phyloP scores from a whole-genome alignment of 2,329 filamentous ascomycete species.

The Endocalyx cinctus region DNA sequence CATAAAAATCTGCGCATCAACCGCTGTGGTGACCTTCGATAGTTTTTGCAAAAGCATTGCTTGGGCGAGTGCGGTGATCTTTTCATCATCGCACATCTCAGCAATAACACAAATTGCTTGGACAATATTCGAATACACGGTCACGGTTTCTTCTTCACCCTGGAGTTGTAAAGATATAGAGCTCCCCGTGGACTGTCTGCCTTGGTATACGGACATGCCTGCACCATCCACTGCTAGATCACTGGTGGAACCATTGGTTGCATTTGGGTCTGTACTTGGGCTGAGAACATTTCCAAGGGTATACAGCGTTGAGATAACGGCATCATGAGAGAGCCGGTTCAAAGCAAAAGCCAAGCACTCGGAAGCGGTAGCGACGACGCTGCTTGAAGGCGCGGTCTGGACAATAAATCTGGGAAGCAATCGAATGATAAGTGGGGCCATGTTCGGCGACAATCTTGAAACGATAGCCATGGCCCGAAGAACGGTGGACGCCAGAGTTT shows the following conservation, averaged over 20 bases:
- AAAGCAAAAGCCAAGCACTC: slow-evolving; percentile 78
- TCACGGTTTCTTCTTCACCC: slow-evolving; percentile 72
- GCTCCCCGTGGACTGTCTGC: slow-evolving; percentile 62
- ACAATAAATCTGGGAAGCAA: slow-evolving; percentile 84
- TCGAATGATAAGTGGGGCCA: slow-evolving; percentile 71
- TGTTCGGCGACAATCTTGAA: slow-evolving; percentile 67
- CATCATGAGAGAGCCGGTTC: slow-evolving; percentile 80
- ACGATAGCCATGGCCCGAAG: slow-evolving; percentile 79
- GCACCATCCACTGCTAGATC: slow-evolving; percentile 35
- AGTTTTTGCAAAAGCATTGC: slow-evolving; percentile 97
- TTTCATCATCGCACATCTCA: slow-evolving; percentile 73
- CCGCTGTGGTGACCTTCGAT: slow-evolving; percentile 70
- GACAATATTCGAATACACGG: slow-evolving; percentile 84
- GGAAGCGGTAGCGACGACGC: slow-evolving; percentile 73
- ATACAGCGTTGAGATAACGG: slow-evolving; percentile 91
- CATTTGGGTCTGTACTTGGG: slow-evolving; percentile 54
- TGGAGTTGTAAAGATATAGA: slow-evolving; percentile 72
- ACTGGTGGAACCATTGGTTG: slow-evolving; percentile 49
- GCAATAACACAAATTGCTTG: slow-evolving; percentile 92
- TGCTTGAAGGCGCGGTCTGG: slow-evolving; percentile 66
- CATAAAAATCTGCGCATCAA: slow-evolving; percentile 81
- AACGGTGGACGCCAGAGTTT: slow-evolving; percentile 69
- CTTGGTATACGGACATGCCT: slow-evolving; percentile 42
- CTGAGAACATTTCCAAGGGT: slow-evolving; percentile 94
- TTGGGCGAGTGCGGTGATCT: slow-evolving; percentile 87